Percentiles rank a stretch among this genome's conserved stretches.
phyloP scores from a whole-genome alignment of 768 basidiomycete genomes.

The Hygrophorus russula region DNA sequence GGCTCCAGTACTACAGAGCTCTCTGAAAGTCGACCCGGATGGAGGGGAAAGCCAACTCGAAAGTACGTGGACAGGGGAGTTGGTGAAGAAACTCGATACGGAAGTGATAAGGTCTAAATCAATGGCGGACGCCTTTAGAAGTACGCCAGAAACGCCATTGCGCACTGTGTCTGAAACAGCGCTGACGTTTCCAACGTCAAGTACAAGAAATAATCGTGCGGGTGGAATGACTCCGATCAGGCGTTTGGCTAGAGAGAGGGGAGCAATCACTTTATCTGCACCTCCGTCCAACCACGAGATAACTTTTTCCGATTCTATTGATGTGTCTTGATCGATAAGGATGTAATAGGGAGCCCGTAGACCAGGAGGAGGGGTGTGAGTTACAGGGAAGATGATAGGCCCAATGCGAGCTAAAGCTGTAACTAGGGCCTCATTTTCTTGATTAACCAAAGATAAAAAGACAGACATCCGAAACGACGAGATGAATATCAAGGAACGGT shows the following conservation, averaged over 20 bases:
- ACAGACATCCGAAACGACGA: constrained; percentile 1
- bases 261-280: constrained; percentile 69
- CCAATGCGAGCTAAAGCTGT: constrained; percentile 8
- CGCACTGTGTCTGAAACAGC: constrained; percentile 69
- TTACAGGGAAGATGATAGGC: constrained; percentile 7
- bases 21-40: constrained; percentile 47
- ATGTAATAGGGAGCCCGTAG: constrained; percentile 8
- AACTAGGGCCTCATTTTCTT: constrained; percentile 5
- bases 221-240: constrained; percentile 59
- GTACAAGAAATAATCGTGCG: constrained; percentile 62
- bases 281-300: constrained; percentile 67
- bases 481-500: too few species aligned
- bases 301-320: constrained; percentile 41
- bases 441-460: constrained; percentile 8
- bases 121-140: constrained; percentile 63
- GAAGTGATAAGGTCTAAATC: constrained; percentile 72
- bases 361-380: background rate
- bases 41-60: constrained; percentile 38
- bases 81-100: constrained; percentile 62
- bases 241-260: constrained; percentile 52
- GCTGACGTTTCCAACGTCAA: constrained; percentile 63
- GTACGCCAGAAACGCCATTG: constrained; percentile 64
- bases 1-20: constrained; percentile 46
- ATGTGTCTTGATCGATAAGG: constrained; percentile 15
- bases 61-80: constrained; percentile 52